Percentiles rank a stretch among this genome's conserved stretches.
Conservation (phyloP, 192 early-diverging fungal genomes). For the Coemansia sp. region DNA sequence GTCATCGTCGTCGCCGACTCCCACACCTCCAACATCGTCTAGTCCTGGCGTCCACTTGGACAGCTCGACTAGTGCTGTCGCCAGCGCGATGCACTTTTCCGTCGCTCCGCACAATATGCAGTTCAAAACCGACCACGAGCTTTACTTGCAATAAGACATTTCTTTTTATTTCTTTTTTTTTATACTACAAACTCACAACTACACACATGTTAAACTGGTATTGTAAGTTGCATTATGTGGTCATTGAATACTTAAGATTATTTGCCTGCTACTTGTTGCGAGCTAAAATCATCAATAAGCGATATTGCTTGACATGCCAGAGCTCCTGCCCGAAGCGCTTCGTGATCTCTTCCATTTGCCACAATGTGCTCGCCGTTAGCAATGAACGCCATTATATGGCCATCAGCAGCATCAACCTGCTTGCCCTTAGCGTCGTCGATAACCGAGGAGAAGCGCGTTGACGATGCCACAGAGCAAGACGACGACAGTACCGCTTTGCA, state of each 20-base stretch:
- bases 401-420: neutral
- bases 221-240: neutral
- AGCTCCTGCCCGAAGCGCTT: neutral
- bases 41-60: slow-evolving; percentile 29
- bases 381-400: neutral
- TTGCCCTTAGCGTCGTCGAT: neutral
- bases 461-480: slow-evolving; percentile 10
- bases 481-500: neutral
- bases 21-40: slow-evolving; percentile 41
- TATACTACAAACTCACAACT: neutral
- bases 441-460: slow-evolving; percentile 6
- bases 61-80: slow-evolving; percentile 15
- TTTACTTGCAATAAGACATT: slow-evolving; percentile 35
- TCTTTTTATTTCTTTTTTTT: neutral
- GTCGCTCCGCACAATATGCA: slow-evolving; percentile 51
- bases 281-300: neutral
- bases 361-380: neutral
- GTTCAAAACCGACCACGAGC: slow-evolving; percentile 47
- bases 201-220: neutral
- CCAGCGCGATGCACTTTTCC: slow-evolving; percentile 37
- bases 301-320: slow-evolving; percentile 1
- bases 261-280: neutral
- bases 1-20: slow-evolving; percentile 28
- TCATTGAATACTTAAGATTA: neutral
- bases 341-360: neutral